Evolutionary conservation across 768 basidiomycete species (phyloP).

Genomic region (Daedalea quercina): DNA sequence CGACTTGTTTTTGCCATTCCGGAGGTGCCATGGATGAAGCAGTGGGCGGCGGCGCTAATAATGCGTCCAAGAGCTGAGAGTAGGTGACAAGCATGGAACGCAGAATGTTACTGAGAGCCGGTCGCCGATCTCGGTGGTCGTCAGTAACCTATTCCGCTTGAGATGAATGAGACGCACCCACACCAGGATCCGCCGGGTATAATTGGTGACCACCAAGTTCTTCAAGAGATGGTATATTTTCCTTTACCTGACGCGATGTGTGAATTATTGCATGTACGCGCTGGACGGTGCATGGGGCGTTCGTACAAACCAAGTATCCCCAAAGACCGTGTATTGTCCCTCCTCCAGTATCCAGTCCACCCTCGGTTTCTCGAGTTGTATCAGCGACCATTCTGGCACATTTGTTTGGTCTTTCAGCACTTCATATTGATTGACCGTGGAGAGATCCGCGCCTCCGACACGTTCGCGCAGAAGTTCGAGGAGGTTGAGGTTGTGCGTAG

Average conservation of each 20-base stretch:
- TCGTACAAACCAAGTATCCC: conserved; percentile 87
- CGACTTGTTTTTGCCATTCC: conserved; percentile 69
- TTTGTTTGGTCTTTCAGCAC: conserved; percentile 64
- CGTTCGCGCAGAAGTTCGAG: conserved; percentile 57
- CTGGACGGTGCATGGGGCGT: neutral
- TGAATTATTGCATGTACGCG: neutral
- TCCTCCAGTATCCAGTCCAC: conserved; percentile 90
- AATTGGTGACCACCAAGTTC: conserved; percentile 78
- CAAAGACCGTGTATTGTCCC: conserved; percentile 75
- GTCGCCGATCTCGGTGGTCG: conserved; percentile 58
- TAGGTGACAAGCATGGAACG: conserved; percentile 77
- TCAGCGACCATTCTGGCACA: conserved; percentile 72
- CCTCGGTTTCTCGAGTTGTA: conserved; percentile 76
- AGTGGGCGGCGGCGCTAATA: conserved; percentile 59
- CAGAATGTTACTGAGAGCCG: conserved; percentile 64
- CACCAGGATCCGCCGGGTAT: conserved; percentile 65
- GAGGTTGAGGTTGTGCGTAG: conserved; percentile 64
- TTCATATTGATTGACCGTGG: conserved; percentile 48
- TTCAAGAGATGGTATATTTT: conserved; percentile 73
- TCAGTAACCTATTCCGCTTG: neutral
- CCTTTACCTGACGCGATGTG: conserved; percentile 54
- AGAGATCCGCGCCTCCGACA: conserved; percentile 28
- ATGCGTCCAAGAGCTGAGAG: conserved; percentile 62
- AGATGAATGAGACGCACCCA: conserved; percentile 38
- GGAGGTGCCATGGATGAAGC: conserved; percentile 40